Percentiles rank a stretch among this genome's conserved stretches.
These are phyloP conservation scores for Geotrichum ghanense DNA, from an alignment of 805 yeast genomes.

Conservation along the genomic window DNA sequence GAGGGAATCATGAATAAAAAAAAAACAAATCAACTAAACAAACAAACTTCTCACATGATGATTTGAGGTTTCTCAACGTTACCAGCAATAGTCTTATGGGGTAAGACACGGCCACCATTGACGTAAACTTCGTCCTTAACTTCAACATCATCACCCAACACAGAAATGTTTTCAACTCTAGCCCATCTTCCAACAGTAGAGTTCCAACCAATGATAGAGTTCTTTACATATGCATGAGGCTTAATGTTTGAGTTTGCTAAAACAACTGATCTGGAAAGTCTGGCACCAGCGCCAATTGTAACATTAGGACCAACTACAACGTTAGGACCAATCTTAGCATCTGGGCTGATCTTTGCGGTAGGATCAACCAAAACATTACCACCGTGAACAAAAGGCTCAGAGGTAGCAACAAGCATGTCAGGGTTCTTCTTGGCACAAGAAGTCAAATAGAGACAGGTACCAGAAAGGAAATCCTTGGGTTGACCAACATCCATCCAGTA, in stretches of 20 bases:
- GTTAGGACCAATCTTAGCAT: conserved; percentile 95
- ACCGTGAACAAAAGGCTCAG: conserved; percentile 67
- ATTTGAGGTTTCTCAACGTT: conserved; percentile 97
- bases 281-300: conserved; percentile 94
- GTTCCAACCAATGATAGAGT: conserved; percentile 98
- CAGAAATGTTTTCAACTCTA: conserved; percentile 94
- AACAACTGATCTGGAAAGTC: conserved; percentile 91
- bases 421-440: conserved; percentile 76
- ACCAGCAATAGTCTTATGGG: conserved; percentile 92
- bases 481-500: conserved; percentile 99
- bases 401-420: conserved; percentile 45
- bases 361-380: conserved; percentile 94
- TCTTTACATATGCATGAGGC: conserved; percentile 96
- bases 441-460: conserved; percentile 84
- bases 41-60: conserved; percentile 62
- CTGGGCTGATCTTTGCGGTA: conserved; percentile 82
- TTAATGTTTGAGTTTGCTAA: conserved; percentile 83
- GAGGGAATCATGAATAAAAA: not conserved
- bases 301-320: conserved; percentile 97
- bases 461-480: conserved; percentile 98
- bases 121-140: conserved; percentile 97
- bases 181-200: conserved; percentile 98
- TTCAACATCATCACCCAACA: conserved; percentile 97
- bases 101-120: conserved; percentile 98
- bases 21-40: not conserved